phyloP scores from a whole-genome alignment of 179 eudicot species.

The Silene coronaria region DNA sequence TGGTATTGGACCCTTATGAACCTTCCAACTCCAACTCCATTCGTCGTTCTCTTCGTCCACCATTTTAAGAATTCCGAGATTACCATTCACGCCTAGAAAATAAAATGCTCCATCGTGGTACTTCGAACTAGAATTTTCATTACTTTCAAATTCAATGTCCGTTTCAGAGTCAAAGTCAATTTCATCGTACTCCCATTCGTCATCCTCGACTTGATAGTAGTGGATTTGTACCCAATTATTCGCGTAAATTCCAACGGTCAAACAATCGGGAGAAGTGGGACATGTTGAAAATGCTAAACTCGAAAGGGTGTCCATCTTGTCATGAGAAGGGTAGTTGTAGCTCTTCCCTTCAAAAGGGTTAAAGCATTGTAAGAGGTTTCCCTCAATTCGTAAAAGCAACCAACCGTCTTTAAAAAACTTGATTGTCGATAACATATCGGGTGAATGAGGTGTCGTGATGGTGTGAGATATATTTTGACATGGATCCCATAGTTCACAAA shows the following conservation, averaged over 20 bases:
- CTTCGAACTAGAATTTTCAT: not conserved
- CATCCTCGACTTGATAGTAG: not conserved
- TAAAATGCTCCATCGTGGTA: not conserved
- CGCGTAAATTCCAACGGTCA: not conserved
- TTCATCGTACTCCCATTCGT: not conserved
- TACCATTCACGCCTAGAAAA: not conserved
- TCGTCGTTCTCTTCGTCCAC: not conserved
- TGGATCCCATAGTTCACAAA: not conserved
- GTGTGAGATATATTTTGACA: not conserved
- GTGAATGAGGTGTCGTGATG: not conserved
- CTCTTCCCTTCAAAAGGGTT: not conserved
- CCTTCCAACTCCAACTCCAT: constrained; percentile 1
- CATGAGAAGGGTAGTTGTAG: not conserved
- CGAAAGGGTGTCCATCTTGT: not conserved
- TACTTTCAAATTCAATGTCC: not conserved
- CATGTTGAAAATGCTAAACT: not conserved
- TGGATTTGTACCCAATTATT: not conserved
- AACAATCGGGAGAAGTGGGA: too few species aligned
- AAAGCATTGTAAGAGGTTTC: not conserved
- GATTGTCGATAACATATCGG: not conserved
- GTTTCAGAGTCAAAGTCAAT: not conserved
- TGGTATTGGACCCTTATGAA: not conserved
- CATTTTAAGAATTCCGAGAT: not conserved
- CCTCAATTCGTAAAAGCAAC: too few species aligned
- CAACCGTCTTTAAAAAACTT: constrained; percentile 6